A percentile compares a stretch with the other conserved stretches of the same genome.
Conservation (phyloP, 352 stramenopile genomes). For the Pythium sp. region DNA sequence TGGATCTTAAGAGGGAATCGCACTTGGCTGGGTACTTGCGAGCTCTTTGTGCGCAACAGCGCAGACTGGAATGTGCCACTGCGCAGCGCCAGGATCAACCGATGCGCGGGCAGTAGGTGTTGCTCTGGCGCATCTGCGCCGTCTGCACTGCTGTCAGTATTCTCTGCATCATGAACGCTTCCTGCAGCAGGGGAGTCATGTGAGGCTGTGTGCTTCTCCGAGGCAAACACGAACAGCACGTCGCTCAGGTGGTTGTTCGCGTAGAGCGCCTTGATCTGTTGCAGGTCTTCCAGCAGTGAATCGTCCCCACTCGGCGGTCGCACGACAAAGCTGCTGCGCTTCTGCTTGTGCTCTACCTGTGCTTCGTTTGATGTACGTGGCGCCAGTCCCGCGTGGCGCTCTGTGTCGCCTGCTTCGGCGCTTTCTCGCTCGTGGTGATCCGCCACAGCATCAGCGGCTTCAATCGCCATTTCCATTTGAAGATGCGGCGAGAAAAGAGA, state of each 20-base stretch:
- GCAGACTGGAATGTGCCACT: constrained; percentile 69
- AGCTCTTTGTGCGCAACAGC: constrained; percentile 67
- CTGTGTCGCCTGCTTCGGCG: background rate
- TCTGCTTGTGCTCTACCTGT: background rate
- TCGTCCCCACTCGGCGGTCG: constrained; percentile 12
- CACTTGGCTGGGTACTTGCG: constrained; percentile 59
- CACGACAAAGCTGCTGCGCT: background rate
- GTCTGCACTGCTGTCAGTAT: background rate
- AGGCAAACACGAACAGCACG: constrained; percentile 73
- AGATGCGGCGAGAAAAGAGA: constrained; percentile 1
- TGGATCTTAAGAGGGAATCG: constrained; percentile 81
- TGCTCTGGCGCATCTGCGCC: constrained; percentile 17
- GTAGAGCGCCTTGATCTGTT: constrained; percentile 56
- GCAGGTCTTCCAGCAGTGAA: constrained; percentile 46
- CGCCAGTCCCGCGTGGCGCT: background rate
- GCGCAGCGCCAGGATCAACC: constrained; percentile 67
- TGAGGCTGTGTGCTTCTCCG: constrained; percentile 20
- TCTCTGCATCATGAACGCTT: background rate
- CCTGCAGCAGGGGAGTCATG: background rate
- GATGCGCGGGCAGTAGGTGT: constrained; percentile 71
- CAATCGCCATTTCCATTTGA: constrained; percentile 11
- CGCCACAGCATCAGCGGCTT: background rate
- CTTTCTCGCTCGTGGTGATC: background rate
- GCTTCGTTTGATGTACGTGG: background rate
- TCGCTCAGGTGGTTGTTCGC: constrained; percentile 76